Evolutionary conservation across 495 filamentous ascomycete species (phyloP).

Genomic region (Staphylotrichum longicolle): DNA sequence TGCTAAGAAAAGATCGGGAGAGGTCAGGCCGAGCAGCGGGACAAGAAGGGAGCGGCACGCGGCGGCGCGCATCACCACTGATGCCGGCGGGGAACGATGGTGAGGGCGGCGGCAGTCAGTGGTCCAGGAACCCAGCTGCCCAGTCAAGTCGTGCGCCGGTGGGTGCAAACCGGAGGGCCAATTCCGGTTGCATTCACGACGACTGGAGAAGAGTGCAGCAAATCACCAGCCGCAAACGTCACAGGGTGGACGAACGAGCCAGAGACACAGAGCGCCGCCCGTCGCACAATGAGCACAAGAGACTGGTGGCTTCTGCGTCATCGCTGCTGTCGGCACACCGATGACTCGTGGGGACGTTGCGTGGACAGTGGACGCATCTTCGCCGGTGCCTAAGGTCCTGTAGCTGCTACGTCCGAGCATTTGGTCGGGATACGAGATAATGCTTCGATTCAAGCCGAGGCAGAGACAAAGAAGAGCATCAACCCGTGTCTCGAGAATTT

Average conservation of each 20-base stretch:
- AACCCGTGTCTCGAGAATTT: no score
- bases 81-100: not conserved
- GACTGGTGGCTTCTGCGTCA: not conserved
- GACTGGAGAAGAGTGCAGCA: not conserved
- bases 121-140: not conserved
- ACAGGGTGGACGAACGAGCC: not conserved
- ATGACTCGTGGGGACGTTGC: not conserved
- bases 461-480: no score
- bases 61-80: not conserved
- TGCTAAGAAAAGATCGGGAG: not conserved
- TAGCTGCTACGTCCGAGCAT: no score
- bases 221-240: conserved; percentile 4
- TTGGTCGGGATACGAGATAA: no score
- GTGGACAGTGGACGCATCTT: no score
- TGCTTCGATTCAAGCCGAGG: no score
- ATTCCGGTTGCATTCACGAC: not conserved
- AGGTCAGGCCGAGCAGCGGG: not conserved
- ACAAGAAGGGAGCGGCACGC: not conserved
- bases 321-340: conserved; percentile 2
- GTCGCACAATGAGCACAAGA: not conserved
- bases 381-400: no score
- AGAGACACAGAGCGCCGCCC: not conserved
- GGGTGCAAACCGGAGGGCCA: not conserved
- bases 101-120: not conserved
- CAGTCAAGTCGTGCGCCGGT: not conserved